Percentiles rank a stretch among this genome's conserved stretches.
Evolutionary conservation across 163 green algal species (phyloP).

Genomic region (Scenedesmus sp.): DNA sequence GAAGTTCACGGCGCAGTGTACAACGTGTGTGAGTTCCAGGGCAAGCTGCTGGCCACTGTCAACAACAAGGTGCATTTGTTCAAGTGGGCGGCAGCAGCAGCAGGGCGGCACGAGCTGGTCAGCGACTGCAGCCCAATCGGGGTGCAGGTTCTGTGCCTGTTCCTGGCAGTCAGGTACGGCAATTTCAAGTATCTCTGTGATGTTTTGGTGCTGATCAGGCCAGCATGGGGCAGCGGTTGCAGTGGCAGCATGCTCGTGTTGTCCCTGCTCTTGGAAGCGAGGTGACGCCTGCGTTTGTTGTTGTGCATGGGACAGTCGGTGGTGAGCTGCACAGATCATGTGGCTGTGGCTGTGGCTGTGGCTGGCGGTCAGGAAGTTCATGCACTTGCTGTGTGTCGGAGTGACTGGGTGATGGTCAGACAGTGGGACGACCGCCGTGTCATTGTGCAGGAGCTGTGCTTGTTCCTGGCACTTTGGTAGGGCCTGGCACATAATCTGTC

Average conservation of each 20-base stretch:
- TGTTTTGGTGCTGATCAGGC: neutral
- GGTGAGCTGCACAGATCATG: too few relatives aligned
- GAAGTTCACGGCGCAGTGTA: conserved; percentile 94
- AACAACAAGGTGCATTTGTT: conserved; percentile 92
- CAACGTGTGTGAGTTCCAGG: conserved; percentile 73
- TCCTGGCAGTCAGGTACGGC: conserved; percentile 64
- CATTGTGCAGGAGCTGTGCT: too few relatives aligned
- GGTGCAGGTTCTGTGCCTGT: conserved; percentile 83
- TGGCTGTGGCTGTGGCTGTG: too few relatives aligned
- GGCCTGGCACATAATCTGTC: too few relatives aligned
- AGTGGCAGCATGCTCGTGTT: neutral
- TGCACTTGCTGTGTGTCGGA: too few relatives aligned
- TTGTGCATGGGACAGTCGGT: too few relatives aligned
- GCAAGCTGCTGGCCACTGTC: conserved; percentile 89
- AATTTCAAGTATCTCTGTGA: neutral
- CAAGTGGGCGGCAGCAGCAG: conserved; percentile 71
- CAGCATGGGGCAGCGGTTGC: neutral
- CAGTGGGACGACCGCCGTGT: too few relatives aligned
- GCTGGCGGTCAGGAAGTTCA: too few relatives aligned
- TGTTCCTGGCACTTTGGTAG: too few relatives aligned
- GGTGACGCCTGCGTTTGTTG: neutral
- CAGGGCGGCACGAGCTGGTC: conserved; percentile 73
- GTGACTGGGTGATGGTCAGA: too few relatives aligned
- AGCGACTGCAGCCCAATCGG: conserved; percentile 78
- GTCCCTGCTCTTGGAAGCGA: neutral